Conservation (phyloP, 148 eudicot genomes). For the Camellia lanceoleosa region DNA sequence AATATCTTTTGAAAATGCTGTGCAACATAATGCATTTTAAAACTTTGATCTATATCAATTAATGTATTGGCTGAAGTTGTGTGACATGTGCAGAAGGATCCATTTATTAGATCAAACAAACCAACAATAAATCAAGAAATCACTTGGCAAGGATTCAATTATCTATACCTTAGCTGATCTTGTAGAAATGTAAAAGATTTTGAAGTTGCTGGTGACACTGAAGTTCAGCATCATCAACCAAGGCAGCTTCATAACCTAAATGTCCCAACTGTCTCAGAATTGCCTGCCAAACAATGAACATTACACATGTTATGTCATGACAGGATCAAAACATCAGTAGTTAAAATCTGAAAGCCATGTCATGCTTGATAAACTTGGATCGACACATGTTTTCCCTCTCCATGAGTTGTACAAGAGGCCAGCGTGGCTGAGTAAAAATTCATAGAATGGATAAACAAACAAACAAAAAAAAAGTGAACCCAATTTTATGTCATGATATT, state of each 20-base stretch:
- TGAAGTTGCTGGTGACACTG: slow-evolving; percentile 52
- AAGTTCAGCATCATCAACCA: slow-evolving; percentile 53
- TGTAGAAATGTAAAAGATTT: slow-evolving; percentile 65
- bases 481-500: neutral
- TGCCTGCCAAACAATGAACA: slow-evolving; percentile 39
- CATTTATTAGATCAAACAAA: neutral
- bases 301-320: neutral
- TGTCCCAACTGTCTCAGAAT: slow-evolving; percentile 69
- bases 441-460: neutral
- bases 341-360: neutral
- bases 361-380: neutral
- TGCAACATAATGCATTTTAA: slow-evolving; percentile 16
- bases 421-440: neutral
- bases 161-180: slow-evolving; percentile 66
- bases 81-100: neutral
- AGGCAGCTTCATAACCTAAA: slow-evolving; percentile 45
- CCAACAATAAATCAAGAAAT: neutral
- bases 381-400: neutral
- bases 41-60: slow-evolving; percentile 3
- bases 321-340: neutral
- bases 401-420: neutral
- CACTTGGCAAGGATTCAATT: neutral
- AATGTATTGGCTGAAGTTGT: slow-evolving; percentile 19
- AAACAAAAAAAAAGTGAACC: neutral
- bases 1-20: slow-evolving; percentile 82